A percentile compares a stretch with the other conserved stretches of the same genome.
Conservation (phyloP, 2,329 filamentous ascomycete genomes). For the Ambrosiella cleistominuta region DNA sequence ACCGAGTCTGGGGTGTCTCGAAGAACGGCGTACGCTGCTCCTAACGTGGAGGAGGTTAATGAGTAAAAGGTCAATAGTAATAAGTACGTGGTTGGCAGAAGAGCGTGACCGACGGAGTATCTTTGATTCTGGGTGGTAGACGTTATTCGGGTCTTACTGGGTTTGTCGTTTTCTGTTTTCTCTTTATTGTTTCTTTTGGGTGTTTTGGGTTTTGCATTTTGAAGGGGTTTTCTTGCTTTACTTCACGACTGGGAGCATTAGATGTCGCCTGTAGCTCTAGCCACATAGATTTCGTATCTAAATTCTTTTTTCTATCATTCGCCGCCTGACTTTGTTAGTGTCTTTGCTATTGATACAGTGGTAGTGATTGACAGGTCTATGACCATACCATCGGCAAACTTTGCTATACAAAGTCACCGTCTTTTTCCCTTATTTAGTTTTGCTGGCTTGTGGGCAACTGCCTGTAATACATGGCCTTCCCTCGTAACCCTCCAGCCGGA, state of each 20-base stretch:
- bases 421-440: neutral
- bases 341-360: neutral
- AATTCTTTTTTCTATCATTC: neutral
- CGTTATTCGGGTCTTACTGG: neutral
- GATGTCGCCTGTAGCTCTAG: too few species aligned
- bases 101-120: too few species aligned
- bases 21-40: slow-evolving; percentile 26
- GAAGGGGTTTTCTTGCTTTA: neutral
- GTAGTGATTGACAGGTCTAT: too few species aligned
- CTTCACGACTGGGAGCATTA: neutral
- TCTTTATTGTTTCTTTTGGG: neutral
- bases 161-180: neutral
- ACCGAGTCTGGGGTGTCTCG: slow-evolving; percentile 17
- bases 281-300: neutral
- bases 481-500: slow-evolving; percentile 30
- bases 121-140: too few species aligned
- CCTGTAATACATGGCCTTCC: slow-evolving; percentile 43
- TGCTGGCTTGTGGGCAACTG: slow-evolving; percentile 21
- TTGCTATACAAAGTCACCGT: too few species aligned
- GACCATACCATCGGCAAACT: too few species aligned
- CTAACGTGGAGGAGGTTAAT: slow-evolving; percentile 36
- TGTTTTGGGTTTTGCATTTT: neutral
- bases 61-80: slow-evolving; percentile 20
- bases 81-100: too few species aligned
- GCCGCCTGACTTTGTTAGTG: neutral